A percentile compares a stretch with the other conserved stretches of the same genome.
Evolutionary conservation across 1,139 yeast species (phyloP).

Genomic region (Protomyces gravidus): DNA sequence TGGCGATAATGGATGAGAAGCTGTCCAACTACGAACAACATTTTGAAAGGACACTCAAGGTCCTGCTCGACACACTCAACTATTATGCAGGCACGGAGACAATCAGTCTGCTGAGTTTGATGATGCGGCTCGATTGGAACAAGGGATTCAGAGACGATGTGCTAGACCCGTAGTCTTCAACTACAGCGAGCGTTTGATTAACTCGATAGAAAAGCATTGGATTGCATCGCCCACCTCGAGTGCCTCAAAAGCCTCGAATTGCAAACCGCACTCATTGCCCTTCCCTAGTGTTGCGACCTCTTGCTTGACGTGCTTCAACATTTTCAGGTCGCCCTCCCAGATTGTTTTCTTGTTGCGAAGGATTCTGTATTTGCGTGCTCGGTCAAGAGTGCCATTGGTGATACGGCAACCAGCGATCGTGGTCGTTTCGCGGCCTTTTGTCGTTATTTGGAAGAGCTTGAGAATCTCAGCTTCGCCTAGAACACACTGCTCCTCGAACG

Average conservation of each 20-base stretch:
- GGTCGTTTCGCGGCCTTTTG: conserved; percentile 49
- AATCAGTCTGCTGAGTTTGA: conserved; percentile 52
- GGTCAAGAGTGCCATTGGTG: conserved; percentile 60
- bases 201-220: conserved; percentile 62
- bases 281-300: conserved; percentile 73
- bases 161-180: conserved; percentile 1
- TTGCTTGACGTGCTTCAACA: conserved; percentile 78
- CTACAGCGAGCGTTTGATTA: conserved; percentile 22
- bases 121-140: conserved; percentile 49
- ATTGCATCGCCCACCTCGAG: conserved; percentile 73
- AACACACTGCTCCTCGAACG: conserved; percentile 63
- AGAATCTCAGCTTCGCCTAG: conserved; percentile 66
- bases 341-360: conserved; percentile 53
- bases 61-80: conserved; percentile 53
- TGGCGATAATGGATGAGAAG: conserved; percentile 49
- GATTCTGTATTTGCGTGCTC: conserved; percentile 60
- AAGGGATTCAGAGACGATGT: conserved; percentile 27
- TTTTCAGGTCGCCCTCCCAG: conserved; percentile 64
- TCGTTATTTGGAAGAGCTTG: conserved; percentile 65
- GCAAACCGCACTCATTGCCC: conserved; percentile 86
- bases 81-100: conserved; percentile 63
- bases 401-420: conserved; percentile 88
- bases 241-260: conserved; percentile 64
- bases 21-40: conserved; percentile 52
- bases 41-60: conserved; percentile 54